phyloP scores from a whole-genome alignment of 495 filamentous ascomycete species.

The Achaetomiella virescens region DNA sequence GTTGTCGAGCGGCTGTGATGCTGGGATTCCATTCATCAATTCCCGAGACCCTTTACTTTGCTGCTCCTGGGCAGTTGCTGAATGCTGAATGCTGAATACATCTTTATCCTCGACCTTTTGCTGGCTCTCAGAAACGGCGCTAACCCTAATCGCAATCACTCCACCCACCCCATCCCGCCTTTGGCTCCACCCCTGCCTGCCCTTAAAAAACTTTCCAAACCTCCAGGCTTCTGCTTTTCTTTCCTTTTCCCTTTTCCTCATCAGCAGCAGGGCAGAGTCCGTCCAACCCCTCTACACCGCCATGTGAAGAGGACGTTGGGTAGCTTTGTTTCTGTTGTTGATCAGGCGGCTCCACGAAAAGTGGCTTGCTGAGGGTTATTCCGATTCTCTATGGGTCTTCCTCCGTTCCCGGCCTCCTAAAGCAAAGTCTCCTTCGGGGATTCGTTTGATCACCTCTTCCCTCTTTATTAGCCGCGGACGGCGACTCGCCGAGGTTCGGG shows the following conservation, averaged over 20 bases:
- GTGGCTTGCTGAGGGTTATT: constrained; percentile 36
- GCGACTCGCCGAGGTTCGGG: constrained; percentile 24
- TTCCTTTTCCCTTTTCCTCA: constrained; percentile 1
- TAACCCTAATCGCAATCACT: too few species aligned
- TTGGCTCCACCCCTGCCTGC: too few species aligned
- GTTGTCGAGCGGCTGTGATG: too few species aligned
- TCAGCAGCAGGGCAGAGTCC: constrained; percentile 1
- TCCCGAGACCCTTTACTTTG: too few species aligned
- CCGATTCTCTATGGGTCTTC: constrained; percentile 26
- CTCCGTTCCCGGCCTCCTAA: constrained; percentile 37
- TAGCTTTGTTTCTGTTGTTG: not conserved
- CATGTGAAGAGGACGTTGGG: constrained; percentile 23
- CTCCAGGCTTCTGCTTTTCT: constrained; percentile 3
- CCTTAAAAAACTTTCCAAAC: not conserved
- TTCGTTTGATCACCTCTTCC: constrained; percentile 24
- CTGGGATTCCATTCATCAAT: too few species aligned
- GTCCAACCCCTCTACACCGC: constrained; percentile 24
- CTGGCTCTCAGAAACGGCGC: too few species aligned
- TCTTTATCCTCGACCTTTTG: too few species aligned
- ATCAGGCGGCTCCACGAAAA: constrained; percentile 27
- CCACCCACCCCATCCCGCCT: too few species aligned
- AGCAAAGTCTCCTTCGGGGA: too few species aligned
- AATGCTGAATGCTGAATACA: too few species aligned
- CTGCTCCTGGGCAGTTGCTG: too few species aligned
- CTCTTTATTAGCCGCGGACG: constrained; percentile 19